Evolutionary conservation across 768 basidiomycete genomes (phyloP).

Genomic region (Tephrocybe sp.): DNA sequence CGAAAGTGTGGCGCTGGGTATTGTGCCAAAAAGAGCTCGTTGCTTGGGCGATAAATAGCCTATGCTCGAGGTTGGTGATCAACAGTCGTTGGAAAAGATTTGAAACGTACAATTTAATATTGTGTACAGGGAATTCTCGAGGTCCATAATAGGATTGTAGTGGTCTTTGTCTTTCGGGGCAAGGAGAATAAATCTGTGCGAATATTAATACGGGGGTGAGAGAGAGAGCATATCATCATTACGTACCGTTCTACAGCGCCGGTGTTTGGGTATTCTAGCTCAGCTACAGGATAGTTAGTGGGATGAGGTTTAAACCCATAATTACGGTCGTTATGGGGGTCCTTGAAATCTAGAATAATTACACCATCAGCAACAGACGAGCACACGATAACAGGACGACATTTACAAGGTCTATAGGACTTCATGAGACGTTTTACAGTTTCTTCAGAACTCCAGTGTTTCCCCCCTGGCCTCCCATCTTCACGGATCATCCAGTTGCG

Average conservation of each 20-base stretch:
- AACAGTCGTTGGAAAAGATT: constrained; percentile 9
- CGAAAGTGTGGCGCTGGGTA: constrained; percentile 47
- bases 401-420: constrained; percentile 69
- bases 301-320: constrained; percentile 60
- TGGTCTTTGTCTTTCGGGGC: constrained; percentile 84
- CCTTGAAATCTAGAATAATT: constrained; percentile 57
- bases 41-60: constrained; percentile 69
- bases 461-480: constrained; percentile 48
- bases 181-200: constrained; percentile 66
- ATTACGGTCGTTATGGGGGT: constrained; percentile 62
- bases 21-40: constrained; percentile 62
- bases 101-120: constrained; percentile 62
- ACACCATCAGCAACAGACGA: constrained; percentile 11
- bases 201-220: not conserved
- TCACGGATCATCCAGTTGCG: constrained; percentile 51
- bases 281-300: constrained; percentile 59
- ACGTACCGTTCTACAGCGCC: constrained; percentile 65
- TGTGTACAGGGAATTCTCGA: constrained; percentile 67
- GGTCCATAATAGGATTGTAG: constrained; percentile 81
- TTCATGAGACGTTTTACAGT: constrained; percentile 63
- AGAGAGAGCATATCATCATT: not conserved
- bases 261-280: constrained; percentile 78
- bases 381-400: not conserved
- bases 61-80: constrained; percentile 21
- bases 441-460: constrained; percentile 59